Evolutionary conservation across 2,329 filamentous ascomycete genomes (phyloP), one percentile per base, ranked within the genome.

Genomic region (Fusarium cyanostomum): DNA sequence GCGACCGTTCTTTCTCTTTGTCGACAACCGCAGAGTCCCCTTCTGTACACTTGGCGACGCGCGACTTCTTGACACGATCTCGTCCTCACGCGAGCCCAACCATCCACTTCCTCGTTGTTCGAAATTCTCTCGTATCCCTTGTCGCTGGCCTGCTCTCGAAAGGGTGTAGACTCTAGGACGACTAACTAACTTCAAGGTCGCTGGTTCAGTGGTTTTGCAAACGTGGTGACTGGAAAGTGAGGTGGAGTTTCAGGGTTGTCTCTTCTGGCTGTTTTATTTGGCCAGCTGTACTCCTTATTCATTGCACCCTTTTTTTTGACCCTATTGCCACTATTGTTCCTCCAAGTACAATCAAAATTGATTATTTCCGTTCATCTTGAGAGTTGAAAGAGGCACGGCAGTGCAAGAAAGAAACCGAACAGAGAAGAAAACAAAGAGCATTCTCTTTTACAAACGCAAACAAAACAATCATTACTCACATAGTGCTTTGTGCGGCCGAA

Each of bases 301-400:
- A 66, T 73, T 71, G 63, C 70, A 63, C 72, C 72, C 74, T 70
- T 72, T 62, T 51, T 66, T 60, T 64, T 72, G 53, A 71, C 71
- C 74, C 72, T 72, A 72, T 73, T 76, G 67, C 65, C 72, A 65
- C 70, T 71, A 70, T 65, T 73, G 68, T 71, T 71, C 66, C 72
- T 71, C 67, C 71, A 76, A 77, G 72, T 77, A 80, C 79, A 82
- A 82, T 82, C 79, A 82, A 75, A 83, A 83, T 83, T 83, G 79
- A 83, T 78, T 81, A 79, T 77, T 76, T 74, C 72, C 71, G 62
- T 74, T 72, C 64, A 68, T 66, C 72, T 77, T 69, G 66, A 66
- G 71, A 73, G 71, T 72, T 77, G 71, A 77, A 69, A 75, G 64
- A 59, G 70, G 73, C 75, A 73, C 75, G 62, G 66, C 73, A 76